These are phyloP conservation scores for Colletotrichum lupini DNA, from an alignment of 2,329 filamentous ascomycete species.

Conservation along the genomic window DNA sequence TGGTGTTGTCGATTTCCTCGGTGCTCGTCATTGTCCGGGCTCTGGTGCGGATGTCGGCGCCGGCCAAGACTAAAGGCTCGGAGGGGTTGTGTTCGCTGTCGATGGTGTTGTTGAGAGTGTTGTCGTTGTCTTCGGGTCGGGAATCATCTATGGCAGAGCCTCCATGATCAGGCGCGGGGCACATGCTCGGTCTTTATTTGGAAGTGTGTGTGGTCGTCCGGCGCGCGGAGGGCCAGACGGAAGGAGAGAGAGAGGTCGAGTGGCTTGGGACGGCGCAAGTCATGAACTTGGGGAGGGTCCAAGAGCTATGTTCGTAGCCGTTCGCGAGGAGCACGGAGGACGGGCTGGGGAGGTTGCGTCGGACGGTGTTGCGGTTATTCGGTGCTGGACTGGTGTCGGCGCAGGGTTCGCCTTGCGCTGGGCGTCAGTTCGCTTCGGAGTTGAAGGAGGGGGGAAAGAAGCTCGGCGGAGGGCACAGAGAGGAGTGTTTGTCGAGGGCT, in stretches of 20 bases:
- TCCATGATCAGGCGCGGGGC: slow-evolving; percentile 32
- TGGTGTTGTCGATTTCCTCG: slow-evolving; percentile 69
- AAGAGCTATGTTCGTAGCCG: slow-evolving; percentile 17
- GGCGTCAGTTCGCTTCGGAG: slow-evolving; percentile 27
- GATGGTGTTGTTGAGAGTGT: neutral
- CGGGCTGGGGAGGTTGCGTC: slow-evolving; percentile 27
- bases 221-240: slow-evolving; percentile 19
- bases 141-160: slow-evolving; percentile 28
- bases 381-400: slow-evolving; percentile 1
- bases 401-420: slow-evolving; percentile 31
- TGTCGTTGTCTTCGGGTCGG: slow-evolving; percentile 20
- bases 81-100: neutral
- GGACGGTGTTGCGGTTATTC: neutral
- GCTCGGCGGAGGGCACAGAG: neutral
- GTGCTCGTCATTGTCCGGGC: slow-evolving; percentile 57
- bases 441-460: neutral
- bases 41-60: slow-evolving; percentile 26
- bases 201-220: slow-evolving; percentile 3
- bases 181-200: slow-evolving; percentile 34
- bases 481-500: slow-evolving; percentile 30
- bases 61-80: slow-evolving; percentile 19
- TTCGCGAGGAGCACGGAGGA: slow-evolving; percentile 21
- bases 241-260: neutral
- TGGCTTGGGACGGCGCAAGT: slow-evolving; percentile 27
- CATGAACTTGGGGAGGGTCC: slow-evolving; percentile 24